Conservation (phyloP, 495 filamentous ascomycete genomes). For the Podospora fimiseda region DNA sequence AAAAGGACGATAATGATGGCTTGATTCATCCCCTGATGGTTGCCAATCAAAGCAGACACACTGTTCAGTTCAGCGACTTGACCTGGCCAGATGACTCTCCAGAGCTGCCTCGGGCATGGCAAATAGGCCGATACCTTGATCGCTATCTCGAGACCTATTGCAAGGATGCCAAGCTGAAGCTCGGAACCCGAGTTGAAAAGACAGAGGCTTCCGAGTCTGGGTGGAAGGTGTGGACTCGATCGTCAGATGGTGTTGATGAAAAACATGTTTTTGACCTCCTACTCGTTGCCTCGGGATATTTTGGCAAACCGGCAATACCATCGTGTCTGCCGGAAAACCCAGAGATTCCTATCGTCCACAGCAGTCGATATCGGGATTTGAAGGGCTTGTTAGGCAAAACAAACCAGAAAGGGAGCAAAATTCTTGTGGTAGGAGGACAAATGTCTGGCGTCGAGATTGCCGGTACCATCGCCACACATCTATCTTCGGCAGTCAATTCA, state of each 20-base stretch:
- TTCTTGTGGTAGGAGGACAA: constrained; percentile 74
- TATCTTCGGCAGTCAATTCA: constrained; percentile 52
- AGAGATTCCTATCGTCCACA: constrained; percentile 51
- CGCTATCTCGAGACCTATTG: constrained; percentile 56
- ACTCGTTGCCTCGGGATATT: constrained; percentile 71
- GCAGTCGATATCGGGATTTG: constrained; percentile 48
- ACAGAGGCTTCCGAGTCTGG: constrained; percentile 29
- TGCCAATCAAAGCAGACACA: constrained; percentile 74
- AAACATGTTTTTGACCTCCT: constrained; percentile 60
- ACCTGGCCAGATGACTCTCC: constrained; percentile 54
- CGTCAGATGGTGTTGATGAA: constrained; percentile 21
- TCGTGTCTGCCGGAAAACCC: constrained; percentile 25
- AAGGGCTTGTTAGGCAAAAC: constrained; percentile 27
- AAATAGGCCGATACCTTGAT: constrained; percentile 69
- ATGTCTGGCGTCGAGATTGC: constrained; percentile 79
- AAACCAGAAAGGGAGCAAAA: constrained; percentile 43
- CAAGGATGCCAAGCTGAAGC: constrained; percentile 37
- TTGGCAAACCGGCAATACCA: constrained; percentile 55
- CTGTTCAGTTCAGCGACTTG: constrained; percentile 72
- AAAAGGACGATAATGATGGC: constrained; percentile 35
- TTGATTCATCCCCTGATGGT: constrained; percentile 61
- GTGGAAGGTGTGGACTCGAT: constrained; percentile 52
- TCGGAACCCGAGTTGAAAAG: constrained; percentile 48
- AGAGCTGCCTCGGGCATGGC: constrained; percentile 65
- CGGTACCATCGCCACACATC: constrained; percentile 60